phyloP scores from a whole-genome alignment of 345 rosid genomes.

The Brassica carinata region DNA sequence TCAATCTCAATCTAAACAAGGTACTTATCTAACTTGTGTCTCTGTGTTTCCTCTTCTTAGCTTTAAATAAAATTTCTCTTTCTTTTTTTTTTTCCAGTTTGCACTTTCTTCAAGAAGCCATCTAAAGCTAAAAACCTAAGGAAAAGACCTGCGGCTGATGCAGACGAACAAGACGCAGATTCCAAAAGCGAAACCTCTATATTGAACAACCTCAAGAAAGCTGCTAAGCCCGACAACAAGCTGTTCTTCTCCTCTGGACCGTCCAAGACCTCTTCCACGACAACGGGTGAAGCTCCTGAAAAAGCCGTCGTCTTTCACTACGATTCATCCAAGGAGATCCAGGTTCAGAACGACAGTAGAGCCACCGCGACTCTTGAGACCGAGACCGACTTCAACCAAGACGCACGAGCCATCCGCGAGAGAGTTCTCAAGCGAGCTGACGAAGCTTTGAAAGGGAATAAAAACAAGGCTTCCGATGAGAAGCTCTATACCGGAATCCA shows the following conservation, averaged over 20 bases:
- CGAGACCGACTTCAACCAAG: slow-evolving; percentile 78
- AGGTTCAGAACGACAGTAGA: slow-evolving; percentile 75
- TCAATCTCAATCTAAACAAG: slow-evolving; percentile 47
- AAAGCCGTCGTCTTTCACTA: slow-evolving; percentile 57
- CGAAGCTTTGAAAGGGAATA: slow-evolving; percentile 66
- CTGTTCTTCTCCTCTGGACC: slow-evolving; percentile 68
- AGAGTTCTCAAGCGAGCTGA: slow-evolving; percentile 72
- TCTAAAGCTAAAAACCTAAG: slow-evolving; percentile 68
- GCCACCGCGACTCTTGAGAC: slow-evolving; percentile 89
- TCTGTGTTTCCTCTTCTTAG: neutral
- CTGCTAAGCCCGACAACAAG: slow-evolving; percentile 57
- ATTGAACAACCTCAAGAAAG: slow-evolving; percentile 54
- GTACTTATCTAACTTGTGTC: too few species aligned
- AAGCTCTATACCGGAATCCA: slow-evolving; percentile 80
- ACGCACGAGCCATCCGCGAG: slow-evolving; percentile 84
- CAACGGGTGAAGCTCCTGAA: slow-evolving; percentile 34
- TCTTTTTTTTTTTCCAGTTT: too few species aligned
- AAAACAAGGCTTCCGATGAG: slow-evolving; percentile 44
- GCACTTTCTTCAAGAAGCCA: slow-evolving; percentile 80
- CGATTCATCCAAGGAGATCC: slow-evolving; percentile 86
- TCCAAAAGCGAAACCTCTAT: slow-evolving; percentile 48
- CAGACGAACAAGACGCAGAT: slow-evolving; percentile 60
- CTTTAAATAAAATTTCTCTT: too few species aligned
- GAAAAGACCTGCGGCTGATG: slow-evolving; percentile 53
- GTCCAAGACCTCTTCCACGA: slow-evolving; percentile 43